These are phyloP conservation scores for Umbellularia californica DNA, from an alignment of 164 flowering plant genomes.

Conservation along the genomic window DNA sequence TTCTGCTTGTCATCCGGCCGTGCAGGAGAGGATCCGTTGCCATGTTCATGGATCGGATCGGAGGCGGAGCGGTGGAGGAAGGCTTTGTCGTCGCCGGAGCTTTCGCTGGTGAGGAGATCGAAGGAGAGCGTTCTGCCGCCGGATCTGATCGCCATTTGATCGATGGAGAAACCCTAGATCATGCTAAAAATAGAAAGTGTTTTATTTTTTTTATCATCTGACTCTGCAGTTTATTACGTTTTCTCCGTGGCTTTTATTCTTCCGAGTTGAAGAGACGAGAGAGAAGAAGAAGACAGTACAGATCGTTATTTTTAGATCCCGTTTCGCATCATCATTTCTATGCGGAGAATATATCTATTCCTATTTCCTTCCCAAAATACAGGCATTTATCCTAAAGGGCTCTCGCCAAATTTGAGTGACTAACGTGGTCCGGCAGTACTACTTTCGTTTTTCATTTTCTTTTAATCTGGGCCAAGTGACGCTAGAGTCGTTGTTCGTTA, in stretches of 20 bases:
- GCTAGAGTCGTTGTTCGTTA: too few species aligned
- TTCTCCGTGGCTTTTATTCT: neutral
- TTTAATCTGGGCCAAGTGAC: too few species aligned
- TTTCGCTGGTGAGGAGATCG: conserved; percentile 3
- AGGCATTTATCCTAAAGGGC: too few species aligned
- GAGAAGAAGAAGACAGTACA: too few species aligned
- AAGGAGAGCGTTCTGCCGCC: conserved; percentile 5
- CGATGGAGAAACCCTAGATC: neutral
- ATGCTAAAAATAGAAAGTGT: neutral
- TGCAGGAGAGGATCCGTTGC: neutral
- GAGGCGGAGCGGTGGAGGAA: neutral
- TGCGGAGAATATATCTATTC: too few species aligned
- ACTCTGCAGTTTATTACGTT: neutral
- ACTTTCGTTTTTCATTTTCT: too few species aligned
- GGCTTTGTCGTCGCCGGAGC: neutral
- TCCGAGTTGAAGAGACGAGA: too few species aligned
- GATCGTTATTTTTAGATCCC: too few species aligned
- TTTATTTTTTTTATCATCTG: neutral
- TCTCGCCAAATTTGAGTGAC: too few species aligned
- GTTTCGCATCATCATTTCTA: too few species aligned
- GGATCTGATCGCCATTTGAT: conserved; percentile 9
- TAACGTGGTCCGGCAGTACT: too few species aligned
- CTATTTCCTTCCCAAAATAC: too few species aligned
- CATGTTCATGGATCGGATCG: neutral
- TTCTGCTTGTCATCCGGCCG: neutral